A percentile compares a stretch with the other conserved stretches of the same genome.
Conservation (phyloP, 805 yeast genomes). For the Yarrowia hollandica region DNA sequence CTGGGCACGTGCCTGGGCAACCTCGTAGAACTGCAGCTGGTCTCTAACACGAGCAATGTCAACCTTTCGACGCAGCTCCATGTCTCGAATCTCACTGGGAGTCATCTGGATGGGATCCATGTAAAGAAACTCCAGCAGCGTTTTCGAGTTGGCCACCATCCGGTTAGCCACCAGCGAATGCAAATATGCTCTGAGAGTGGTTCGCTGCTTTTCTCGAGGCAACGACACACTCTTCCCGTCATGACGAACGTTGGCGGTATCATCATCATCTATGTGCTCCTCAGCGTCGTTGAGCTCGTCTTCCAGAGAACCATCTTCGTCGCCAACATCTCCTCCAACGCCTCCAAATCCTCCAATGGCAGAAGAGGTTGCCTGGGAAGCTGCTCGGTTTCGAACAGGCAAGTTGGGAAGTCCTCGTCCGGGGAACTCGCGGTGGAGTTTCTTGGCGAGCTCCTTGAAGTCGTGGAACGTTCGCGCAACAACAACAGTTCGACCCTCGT, state of each 20-base stretch:
- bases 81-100: constrained; percentile 54
- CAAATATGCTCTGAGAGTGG: constrained; percentile 75
- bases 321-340: constrained; percentile 26
- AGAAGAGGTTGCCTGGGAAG: constrained; percentile 31
- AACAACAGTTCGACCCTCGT: constrained; percentile 45
- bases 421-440: constrained; percentile 58
- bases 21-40: constrained; percentile 71
- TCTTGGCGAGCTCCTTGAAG: constrained; percentile 57
- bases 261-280: constrained; percentile 33
- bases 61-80: constrained; percentile 55
- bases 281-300: constrained; percentile 30
- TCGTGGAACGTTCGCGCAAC: constrained; percentile 67
- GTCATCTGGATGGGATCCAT: constrained; percentile 46
- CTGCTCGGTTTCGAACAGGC: constrained; percentile 54
- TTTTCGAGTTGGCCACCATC: constrained; percentile 55
- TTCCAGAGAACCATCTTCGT: constrained; percentile 32
- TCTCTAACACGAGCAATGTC: constrained; percentile 62
- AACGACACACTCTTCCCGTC: constrained; percentile 39
- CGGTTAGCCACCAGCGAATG: constrained; percentile 53
- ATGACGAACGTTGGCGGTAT: constrained; percentile 29
- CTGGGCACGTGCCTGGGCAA: constrained; percentile 59
- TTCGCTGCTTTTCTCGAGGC: constrained; percentile 72
- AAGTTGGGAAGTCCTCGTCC: constrained; percentile 62
- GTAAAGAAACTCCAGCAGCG: constrained; percentile 56
- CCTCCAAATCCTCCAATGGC: constrained; percentile 1